Evolutionary conservation across 495 filamentous ascomycete genomes (phyloP), one percentile per base, ranked within the genome.

Genomic region (Xylaria castorea): DNA sequence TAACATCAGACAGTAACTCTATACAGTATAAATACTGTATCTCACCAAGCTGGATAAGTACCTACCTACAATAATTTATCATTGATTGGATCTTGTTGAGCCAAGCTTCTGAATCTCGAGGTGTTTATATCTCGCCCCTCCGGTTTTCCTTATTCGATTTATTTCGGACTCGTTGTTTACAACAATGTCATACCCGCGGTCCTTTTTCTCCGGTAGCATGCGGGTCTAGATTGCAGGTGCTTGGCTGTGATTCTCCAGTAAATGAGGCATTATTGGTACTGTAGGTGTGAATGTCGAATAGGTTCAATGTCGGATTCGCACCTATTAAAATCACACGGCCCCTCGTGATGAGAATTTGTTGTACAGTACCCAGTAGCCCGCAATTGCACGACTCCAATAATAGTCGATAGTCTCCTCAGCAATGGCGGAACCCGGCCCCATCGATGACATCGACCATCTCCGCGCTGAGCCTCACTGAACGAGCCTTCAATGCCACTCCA

Each of bases 361-460:
- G 32, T 62, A n/a, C n/a, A n/a, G n/a, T n/a, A 14, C 22, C 50
- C 50, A 25, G 51, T 11, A 55, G 44, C 44, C 44, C 42, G 42
- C 22, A 53, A 27, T 53, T n/a, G n/a, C 50, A 16, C 25, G 9
- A 32, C 62, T 48, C 22, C 25, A 50, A 25, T 64, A 30, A 42
- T 42, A 42, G n/a, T 5, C 5, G 8, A 7, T 44, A 14, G 53
- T 57, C n/a, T 1, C 20, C 36, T 25, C 34, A 36, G 9, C 60
- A 27, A 44, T 20, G 40, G 38, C 18, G 36, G 63, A 22, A 50
- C 27, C 61, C 50, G 48, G 50, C 66, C 46, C 66, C 66, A 68
- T 69, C 66, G 48, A 69, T 69, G 66, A 69, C 66, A 69, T 69
- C 66, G 50, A 58, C 66, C 14, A 60, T 25, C 38, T 36, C 38